Evolutionary conservation across 2,329 filamentous ascomycete species (phyloP), one percentile per base, ranked within the genome.

Genomic region (Alternaria solani): DNA sequence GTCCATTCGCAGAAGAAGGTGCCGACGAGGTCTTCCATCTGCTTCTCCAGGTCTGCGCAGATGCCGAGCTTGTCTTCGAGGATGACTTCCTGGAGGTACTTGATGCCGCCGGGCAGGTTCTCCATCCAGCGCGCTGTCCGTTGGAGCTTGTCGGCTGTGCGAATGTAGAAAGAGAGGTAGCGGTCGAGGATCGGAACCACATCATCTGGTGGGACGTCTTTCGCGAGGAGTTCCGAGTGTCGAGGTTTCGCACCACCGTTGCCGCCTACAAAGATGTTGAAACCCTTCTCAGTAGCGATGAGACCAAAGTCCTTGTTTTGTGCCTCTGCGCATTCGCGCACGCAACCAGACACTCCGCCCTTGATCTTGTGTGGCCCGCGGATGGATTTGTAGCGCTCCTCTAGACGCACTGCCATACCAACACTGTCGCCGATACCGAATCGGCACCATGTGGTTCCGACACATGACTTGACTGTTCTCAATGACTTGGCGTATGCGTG

Each of bases 301-400:
- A 96, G 87, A 23, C 93, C 93, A 69, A 97, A 97, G 73, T 97
- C 93, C 79, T 97, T 97, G 79, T 90, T 94, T 74, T 96, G 93
- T 1, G 93, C 93, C 78, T 97, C 93, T 0, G 93, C 93, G 68
- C 93, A 97, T 79, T 97, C 93, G 55, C 93, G 86, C n/a, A 97
- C 92, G 66, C 93, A 97, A 12, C 93, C 93, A 55, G 90, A 94
- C 0, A 97, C 93, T 56, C 92, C 93, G 1, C 91, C 93, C 79
- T 97, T 97, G 76, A 96, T 87, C 83, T 97, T 97, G 78, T 97
- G 93, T 8, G 93, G 93, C 16, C 86, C 86, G n/a, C 93, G 88
- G 59, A 97, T 91, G 72, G 91, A 92, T 84, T 97, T 97, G 80
- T 97, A 97, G 46, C 93, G 87, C 81, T 96, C 91, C 79, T 97